These are phyloP conservation scores for Podaxis sp. DNA, from an alignment of 768 basidiomycete genomes.

Conservation along the genomic window DNA sequence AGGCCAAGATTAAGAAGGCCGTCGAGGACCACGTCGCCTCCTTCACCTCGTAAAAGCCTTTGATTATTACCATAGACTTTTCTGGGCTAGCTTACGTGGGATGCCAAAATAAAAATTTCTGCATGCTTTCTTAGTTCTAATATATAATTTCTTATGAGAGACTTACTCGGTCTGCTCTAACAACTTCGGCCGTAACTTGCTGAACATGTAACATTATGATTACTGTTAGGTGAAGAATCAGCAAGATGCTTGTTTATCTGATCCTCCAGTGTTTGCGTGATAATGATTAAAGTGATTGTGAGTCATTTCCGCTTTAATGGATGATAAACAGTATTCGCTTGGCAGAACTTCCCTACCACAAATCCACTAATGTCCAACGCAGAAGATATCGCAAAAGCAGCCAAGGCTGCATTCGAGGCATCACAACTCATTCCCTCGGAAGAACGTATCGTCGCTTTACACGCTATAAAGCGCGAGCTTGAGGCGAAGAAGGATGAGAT, in stretches of 20 bases:
- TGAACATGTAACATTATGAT: no score
- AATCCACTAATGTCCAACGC: conserved; percentile 22
- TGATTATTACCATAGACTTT: conserved; percentile 29
- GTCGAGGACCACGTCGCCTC: conserved; percentile 87
- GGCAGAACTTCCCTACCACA: neutral
- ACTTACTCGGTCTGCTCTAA: conserved; percentile 5
- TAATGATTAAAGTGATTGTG: conserved; percentile 3
- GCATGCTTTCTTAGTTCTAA: conserved; percentile 17
- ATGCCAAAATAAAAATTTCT: conserved; percentile 32
- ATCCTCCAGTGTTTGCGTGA: neutral
- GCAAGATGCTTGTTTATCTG: neutral
- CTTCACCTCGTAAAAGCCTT: conserved; percentile 56
- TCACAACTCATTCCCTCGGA: conserved; percentile 76
- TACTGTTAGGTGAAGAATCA: no score
- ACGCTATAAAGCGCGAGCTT: conserved; percentile 67
- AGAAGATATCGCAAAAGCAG: conserved; percentile 69
- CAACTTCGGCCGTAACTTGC: no score
- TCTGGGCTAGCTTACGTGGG: conserved; percentile 22
- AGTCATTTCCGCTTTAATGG: neutral
- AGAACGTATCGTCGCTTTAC: conserved; percentile 72
- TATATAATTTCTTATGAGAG: conserved; percentile 15
- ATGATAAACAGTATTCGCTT: neutral
- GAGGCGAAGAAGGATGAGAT: conserved; percentile 65
- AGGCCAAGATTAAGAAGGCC: conserved; percentile 92
- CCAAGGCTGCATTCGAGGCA: conserved; percentile 81